A percentile compares a stretch with the other conserved stretches of the same genome.
phyloP scores from a whole-genome alignment of 1,139 yeast species.

The Hemisphaericaspora subhashii region DNA sequence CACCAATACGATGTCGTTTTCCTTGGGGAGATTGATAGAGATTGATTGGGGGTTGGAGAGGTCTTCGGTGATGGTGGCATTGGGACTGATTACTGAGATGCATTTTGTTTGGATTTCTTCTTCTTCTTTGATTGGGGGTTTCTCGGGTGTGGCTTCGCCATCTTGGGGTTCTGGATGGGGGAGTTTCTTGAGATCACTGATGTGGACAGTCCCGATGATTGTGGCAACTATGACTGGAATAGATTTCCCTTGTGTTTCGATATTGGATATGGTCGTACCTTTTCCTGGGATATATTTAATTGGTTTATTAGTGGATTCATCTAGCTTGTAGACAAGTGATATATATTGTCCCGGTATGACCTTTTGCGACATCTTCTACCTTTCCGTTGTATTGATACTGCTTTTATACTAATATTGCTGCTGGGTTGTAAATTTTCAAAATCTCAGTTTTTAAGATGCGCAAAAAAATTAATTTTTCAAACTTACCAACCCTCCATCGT shows the following conservation, averaged over 20 bases:
- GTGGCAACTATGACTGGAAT: conserved; percentile 65
- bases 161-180: conserved; percentile 20
- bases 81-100: conserved; percentile 33
- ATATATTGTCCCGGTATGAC: conserved; percentile 72
- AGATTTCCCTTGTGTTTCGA: conserved; percentile 25
- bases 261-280: conserved; percentile 38
- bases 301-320: conserved; percentile 20
- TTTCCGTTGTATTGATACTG: neutral
- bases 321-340: conserved; percentile 35
- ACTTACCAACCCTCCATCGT: no score
- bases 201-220: conserved; percentile 57
- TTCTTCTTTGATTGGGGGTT: conserved; percentile 8
- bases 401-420: no score
- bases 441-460: neutral
- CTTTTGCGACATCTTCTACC: conserved; percentile 10
- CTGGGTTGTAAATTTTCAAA: neutral
- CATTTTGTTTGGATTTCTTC: conserved; percentile 18
- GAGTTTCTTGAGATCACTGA: conserved; percentile 19
- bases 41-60: conserved; percentile 9
- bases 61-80: conserved; percentile 5
- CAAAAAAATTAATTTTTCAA: neutral
- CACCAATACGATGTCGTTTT: conserved; percentile 80
- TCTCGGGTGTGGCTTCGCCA: conserved; percentile 8
- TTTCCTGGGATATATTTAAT: conserved; percentile 34
- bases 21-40: conserved; percentile 70